phyloP scores from a whole-genome alignment of 495 filamentous ascomycete genomes.

The Cryomyces antarcticus region DNA sequence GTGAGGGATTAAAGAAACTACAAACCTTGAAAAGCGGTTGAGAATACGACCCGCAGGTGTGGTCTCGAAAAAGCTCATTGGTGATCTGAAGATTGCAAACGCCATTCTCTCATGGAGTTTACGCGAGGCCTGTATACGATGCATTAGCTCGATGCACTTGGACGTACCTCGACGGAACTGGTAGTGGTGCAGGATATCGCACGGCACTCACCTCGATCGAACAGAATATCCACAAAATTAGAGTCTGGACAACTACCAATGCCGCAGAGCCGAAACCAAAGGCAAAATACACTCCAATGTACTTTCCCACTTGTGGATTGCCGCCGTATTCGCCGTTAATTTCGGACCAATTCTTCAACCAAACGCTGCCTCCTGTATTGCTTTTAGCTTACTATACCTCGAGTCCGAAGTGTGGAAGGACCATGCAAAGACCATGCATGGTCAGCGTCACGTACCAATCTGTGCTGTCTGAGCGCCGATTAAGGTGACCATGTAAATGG shows the following conservation, averaged over 20 bases:
- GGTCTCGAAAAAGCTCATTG: conserved; percentile 98
- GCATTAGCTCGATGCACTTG: not conserved
- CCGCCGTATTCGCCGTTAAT: conserved; percentile 40
- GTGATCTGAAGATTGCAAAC: conserved; percentile 88
- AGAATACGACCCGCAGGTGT: conserved; percentile 94
- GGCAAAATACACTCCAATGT: conserved; percentile 84
- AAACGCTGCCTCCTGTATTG: conserved; percentile 47
- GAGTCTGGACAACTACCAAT: conserved; percentile 74
- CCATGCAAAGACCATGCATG: not conserved
- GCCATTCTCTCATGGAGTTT: conserved; percentile 98
- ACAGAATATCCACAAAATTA: conserved; percentile 98
- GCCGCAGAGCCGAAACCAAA: conserved; percentile 78
- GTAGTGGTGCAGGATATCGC: not conserved
- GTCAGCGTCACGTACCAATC: conserved; percentile 25
- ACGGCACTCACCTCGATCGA: conserved; percentile 62
- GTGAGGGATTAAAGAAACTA: conserved; percentile 1
- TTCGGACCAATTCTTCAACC: conserved; percentile 89
- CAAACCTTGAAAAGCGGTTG: conserved; percentile 83
- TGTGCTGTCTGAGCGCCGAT: conserved; percentile 62
- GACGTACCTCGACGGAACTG: not conserved
- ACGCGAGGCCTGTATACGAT: conserved; percentile 45
- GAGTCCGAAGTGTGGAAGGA: not conserved
- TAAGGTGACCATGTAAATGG: conserved; percentile 58
- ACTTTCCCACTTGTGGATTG: conserved; percentile 66
- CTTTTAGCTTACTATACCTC: conserved; percentile 5